phyloP scores from a whole-genome alignment of 352 stramenopile species.

The Globisporangium cylindrosporum region DNA sequence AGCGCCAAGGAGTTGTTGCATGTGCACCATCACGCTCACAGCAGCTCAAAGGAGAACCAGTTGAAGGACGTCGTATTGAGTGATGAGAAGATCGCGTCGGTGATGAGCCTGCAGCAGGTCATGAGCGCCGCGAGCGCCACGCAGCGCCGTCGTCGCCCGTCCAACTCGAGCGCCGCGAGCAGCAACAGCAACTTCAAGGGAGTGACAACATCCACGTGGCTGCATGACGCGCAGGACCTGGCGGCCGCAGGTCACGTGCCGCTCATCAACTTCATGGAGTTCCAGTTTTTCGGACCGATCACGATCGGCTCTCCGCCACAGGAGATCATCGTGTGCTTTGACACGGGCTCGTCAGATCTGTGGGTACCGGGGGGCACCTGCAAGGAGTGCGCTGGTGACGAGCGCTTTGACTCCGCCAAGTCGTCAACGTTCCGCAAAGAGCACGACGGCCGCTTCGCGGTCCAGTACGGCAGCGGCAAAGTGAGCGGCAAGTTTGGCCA shows the following conservation, averaged over 20 bases:
- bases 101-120: constrained; percentile 5
- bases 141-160: background rate
- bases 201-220: constrained; percentile 3
- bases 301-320: constrained; percentile 63
- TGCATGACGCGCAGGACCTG: constrained; percentile 33
- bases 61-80: constrained; percentile 5
- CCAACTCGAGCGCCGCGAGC: background rate
- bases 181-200: background rate
- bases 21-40: constrained; percentile 24
- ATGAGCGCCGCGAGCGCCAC: background rate
- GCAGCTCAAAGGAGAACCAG: background rate
- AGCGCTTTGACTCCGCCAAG: constrained; percentile 45
- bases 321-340: constrained; percentile 73
- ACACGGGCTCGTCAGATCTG: constrained; percentile 79
- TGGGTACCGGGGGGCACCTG: constrained; percentile 67
- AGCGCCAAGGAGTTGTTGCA: constrained; percentile 33
- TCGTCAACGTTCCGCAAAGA: constrained; percentile 48
- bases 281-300: constrained; percentile 78
- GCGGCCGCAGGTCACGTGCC: constrained; percentile 40
- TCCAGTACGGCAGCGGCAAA: constrained; percentile 75
- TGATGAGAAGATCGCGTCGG: background rate
- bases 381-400: constrained; percentile 46
- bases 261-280: constrained; percentile 82
- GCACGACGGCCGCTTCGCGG: constrained; percentile 46
- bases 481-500: constrained; percentile 59